Percentiles rank a stretch among this genome's conserved stretches.
phyloP scores from a whole-genome alignment of 1,284 basidiomycete genomes.

The Meira miltonrushii region DNA sequence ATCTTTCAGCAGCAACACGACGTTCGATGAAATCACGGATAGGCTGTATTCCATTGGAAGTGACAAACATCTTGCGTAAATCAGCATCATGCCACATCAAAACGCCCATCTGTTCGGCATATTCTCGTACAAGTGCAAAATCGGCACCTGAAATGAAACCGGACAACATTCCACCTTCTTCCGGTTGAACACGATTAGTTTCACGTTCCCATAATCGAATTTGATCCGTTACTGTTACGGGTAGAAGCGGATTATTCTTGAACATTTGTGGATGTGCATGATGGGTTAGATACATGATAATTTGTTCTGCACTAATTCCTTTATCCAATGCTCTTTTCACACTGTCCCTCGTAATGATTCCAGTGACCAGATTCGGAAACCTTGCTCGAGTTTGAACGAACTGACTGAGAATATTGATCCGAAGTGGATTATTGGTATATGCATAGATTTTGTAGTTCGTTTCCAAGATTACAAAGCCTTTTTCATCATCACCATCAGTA shows the following conservation, averaged over 20 bases:
- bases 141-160: slow-evolving; percentile 79
- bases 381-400: slow-evolving; percentile 88
- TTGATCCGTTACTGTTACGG: slow-evolving; percentile 95
- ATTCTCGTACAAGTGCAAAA: slow-evolving; percentile 78
- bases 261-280: slow-evolving; percentile 98
- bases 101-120: slow-evolving; percentile 74
- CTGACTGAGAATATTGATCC: slow-evolving; percentile 90
- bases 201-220: slow-evolving; percentile 97
- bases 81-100: slow-evolving; percentile 70
- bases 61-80: slow-evolving; percentile 77
- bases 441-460: slow-evolving; percentile 98
- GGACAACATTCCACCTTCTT: slow-evolving; percentile 62
- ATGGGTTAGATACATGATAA: slow-evolving; percentile 86
- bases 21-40: slow-evolving; percentile 1
- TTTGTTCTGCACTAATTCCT: slow-evolving; percentile 95
- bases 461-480: slow-evolving; percentile 87
- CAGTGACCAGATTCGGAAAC: slow-evolving; percentile 92
- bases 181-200: slow-evolving; percentile 69
- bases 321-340: slow-evolving; percentile 88
- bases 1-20: not conserved
- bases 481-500: slow-evolving; percentile 54
- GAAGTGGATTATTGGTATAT: slow-evolving; percentile 92
- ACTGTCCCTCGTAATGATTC: slow-evolving; percentile 86
- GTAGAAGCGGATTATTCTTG: slow-evolving; percentile 82
- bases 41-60: slow-evolving; percentile 22